Evolutionary conservation across 208 protist species (phyloP), one percentile per base, ranked within the genome.

Genomic region (Crithidia brevicula): DNA sequence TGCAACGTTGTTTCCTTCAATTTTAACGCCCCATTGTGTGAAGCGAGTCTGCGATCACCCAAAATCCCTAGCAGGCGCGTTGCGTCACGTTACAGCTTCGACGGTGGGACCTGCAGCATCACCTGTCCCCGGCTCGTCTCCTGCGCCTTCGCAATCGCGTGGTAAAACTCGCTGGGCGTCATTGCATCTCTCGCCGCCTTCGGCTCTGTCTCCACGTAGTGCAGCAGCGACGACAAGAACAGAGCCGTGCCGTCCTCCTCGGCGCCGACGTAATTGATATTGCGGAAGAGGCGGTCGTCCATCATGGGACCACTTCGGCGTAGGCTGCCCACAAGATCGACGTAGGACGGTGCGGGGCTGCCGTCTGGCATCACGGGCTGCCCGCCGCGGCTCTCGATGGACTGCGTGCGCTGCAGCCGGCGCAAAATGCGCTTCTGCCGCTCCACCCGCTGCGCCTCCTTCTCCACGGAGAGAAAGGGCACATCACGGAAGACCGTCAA

Each of bases 381-480:
- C 20, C 61, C 69, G 10, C 69, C 69, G 27, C 38, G 42, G 45
- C 47, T 45, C 51, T 77, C 66, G 4, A 68, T 79, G 9, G 43
- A 16, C 49, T 74, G 54, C 11, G 80, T 72, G 3, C 77, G 74
- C 28, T 33, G 18, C 49, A 91, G 64, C 1, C 85, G 78, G 8
- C 79, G 68, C 16, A 71, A 54, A 71, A 96, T 96, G 40, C 80
- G 82, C 9, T 30, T 40, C 54, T 96, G 88, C 51, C 91, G 80
- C 72, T 81, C 71, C n/a, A 52, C 43, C 20, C 88, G 85, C 76
- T 93, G 85, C 22, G 67, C 33, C n/a, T 70, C 58, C 63, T 77
- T 82, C 71, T 94, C 88, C 9, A 96, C 60, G 0, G 91, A 96
- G 6, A 96, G 33, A 65, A 96, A 96, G 15, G 72, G 71, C 1